Base-by-base conservation (phyloP, 345 rosid genomes). In the Adansonia digitata region DNA sequence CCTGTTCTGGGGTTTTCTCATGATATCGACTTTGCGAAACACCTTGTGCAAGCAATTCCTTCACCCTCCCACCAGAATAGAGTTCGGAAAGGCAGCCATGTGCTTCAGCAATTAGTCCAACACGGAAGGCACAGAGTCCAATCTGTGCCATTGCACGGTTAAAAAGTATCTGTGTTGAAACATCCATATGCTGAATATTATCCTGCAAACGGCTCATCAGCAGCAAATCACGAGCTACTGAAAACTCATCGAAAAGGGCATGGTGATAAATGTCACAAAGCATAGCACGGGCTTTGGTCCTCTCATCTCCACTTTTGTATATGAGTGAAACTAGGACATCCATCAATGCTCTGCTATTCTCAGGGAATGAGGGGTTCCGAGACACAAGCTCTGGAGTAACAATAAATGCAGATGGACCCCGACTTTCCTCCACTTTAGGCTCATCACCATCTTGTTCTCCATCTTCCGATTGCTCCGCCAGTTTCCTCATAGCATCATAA, bases 1-100 rank as follows among this genome's bases (percentile, higher is more conserved):
- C 98, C 97, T 94, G 97, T 75, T 94, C 99, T 1, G 98, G 96
- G 74, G 99, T 94, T 82, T 94, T 94, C 85, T 94, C 99, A 74
- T 93, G 91, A 60, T 92, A 93, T 69, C 99, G 88, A 80, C 90
- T 91, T 73, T 93, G 98, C 6, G 94, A 88, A 79, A 95, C 85
- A 82, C 99, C 99, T 86, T 95, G 99, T 2, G 99, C 99, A 77
- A 95, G 97, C 82, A 95, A 83, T 80, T 95, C 99, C 82, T 87
- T 89, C 27, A 93, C 96, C 81, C 97, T 87, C 78, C 95, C 98
- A 83, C 94, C 98, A 11, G 94, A 88, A 81, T 95, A 95, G 37
- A 95, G 82, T 69, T 95, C 99, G 14, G 94, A 81, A 75, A 95
- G 96, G 75, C 99, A 95, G 69, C 97, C 85, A 56, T 95, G 97